Evolutionary conservation across 2,329 filamentous ascomycete species (phyloP), one percentile per base, ranked within the genome.

Genomic region (Colletotrichum aenigma): DNA sequence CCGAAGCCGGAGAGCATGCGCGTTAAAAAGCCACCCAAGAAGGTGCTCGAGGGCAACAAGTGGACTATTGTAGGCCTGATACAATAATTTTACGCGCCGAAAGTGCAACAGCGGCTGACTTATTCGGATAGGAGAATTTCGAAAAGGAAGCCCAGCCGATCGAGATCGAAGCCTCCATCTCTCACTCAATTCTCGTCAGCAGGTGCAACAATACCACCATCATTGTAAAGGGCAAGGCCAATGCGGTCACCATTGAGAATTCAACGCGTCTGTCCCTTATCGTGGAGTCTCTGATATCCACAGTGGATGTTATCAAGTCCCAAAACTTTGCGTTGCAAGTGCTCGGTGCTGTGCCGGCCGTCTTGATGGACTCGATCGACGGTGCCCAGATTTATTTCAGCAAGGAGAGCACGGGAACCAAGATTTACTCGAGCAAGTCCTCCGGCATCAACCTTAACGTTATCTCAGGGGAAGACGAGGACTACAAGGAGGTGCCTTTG

Each of bases 201-300:
- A 94, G 94, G 80, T 98, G 96, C 90, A 96, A 93, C 86, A 97
- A 97, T 86, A 94, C 94, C 7, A 97, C 96, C 28, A 91, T 99
- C 81, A 94, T 97, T 79, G 88, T 99, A 82, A 94, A 92, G 82
- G 96, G 95, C 85, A 99, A 99, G 86, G 96, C 95, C 74, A 99
- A 99, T 83, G 96, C 97, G n/a, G 94, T 99, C 77, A 96, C 96
- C 7, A 91, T 98, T 79, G 97, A 98, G 86, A 98, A 98, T 87
- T 96, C 94, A 71, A 91, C 90, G 62, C 93, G 95, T 66, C 89
- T 97, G 21, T 97, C 95, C 32, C 91, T 99, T 69, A 92, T 98
- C 67, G 91, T 98, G 70, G 96, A 98, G 80, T 95, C 93, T 1
- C 92, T 98, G 13, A 95, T 98, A 64, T 97, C 95, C 65, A 95